Percentiles rank a stretch among this genome's conserved stretches.
These are phyloP conservation scores for Acanthamoeba castellanii DNA, from an alignment of 208 protist genomes.

Conservation along the genomic window DNA sequence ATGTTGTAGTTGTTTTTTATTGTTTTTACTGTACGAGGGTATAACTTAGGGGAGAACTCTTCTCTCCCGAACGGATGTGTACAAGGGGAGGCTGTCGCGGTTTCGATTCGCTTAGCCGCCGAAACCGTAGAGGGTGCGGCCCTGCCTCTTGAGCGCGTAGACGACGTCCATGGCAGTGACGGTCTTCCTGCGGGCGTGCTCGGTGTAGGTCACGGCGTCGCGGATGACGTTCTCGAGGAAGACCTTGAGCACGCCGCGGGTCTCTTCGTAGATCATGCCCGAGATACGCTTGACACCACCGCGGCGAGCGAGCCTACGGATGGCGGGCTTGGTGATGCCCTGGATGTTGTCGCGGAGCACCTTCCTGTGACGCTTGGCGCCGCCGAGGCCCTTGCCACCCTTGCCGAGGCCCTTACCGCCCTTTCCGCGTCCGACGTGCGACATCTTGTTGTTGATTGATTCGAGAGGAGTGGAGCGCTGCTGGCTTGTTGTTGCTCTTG, in stretches of 20 bases:
- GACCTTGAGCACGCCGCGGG: slow-evolving; percentile 92
- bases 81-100: background rate
- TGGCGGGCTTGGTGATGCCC: slow-evolving; percentile 95
- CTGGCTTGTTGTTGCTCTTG: background rate
- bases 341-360: slow-evolving; percentile 94
- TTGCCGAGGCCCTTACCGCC: slow-evolving; percentile 89
- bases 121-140: slow-evolving; percentile 96
- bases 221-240: slow-evolving; percentile 96
- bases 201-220: slow-evolving; percentile 96
- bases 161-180: slow-evolving; percentile 97
- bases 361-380: slow-evolving; percentile 94
- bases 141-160: slow-evolving; percentile 96
- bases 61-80: background rate
- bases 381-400: slow-evolving; percentile 93
- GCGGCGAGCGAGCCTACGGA: slow-evolving; percentile 94
- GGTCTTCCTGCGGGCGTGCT: slow-evolving; percentile 95
- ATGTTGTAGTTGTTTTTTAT: background rate
- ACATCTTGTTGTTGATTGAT: slow-evolving; percentile 6
- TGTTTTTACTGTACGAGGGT: background rate
- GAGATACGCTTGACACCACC: slow-evolving; percentile 96
- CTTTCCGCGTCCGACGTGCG: slow-evolving; percentile 72
- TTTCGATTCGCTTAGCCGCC: slow-evolving; percentile 86
- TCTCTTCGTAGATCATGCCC: slow-evolving; percentile 95
- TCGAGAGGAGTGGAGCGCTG: background rate
- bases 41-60: slow-evolving; percentile 50